Conservation (phyloP, 768 basidiomycete species). For the Suillus plorans region DNA sequence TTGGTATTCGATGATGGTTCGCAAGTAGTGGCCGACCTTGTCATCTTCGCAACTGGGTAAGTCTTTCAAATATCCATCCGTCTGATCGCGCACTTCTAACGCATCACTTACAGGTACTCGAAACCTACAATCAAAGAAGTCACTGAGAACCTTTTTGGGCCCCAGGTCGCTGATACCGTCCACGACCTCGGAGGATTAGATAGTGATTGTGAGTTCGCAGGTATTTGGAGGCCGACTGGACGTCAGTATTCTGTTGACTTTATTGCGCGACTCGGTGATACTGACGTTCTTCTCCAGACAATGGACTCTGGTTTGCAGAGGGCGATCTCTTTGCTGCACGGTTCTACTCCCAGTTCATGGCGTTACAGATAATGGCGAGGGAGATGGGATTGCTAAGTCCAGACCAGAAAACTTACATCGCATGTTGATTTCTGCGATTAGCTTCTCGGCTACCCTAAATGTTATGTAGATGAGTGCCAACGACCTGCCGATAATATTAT, state of each 20-base stretch:
- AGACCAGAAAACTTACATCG: not conserved
- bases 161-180: slow-evolving; percentile 1
- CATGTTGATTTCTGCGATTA: not conserved
- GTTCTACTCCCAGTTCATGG: not conserved
- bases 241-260: not conserved
- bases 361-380: not conserved
- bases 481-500: not conserved
- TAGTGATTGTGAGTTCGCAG: slow-evolving; percentile 10
- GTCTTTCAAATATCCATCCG: not conserved
- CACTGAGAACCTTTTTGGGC: slow-evolving; percentile 3
- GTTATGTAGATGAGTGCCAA: not conserved
- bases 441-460: not conserved
- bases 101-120: not conserved
- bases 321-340: slow-evolving; percentile 9
- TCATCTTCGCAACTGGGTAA: slow-evolving; percentile 8
- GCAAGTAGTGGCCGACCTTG: slow-evolving; percentile 4
- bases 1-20: slow-evolving; percentile 7
- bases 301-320: slow-evolving; percentile 8
- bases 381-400: not conserved
- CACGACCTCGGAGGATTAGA: slow-evolving; percentile 13
- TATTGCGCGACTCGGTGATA: not conserved
- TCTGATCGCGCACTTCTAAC: not conserved
- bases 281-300: not conserved
- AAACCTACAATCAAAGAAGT: slow-evolving; percentile 5
- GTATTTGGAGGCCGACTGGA: slow-evolving; percentile 13